Percentiles rank a stretch among this genome's conserved stretches.
These are phyloP conservation scores for Jamesozyma hellenica DNA, from an alignment of 805 yeast species.

Conservation along the genomic window DNA sequence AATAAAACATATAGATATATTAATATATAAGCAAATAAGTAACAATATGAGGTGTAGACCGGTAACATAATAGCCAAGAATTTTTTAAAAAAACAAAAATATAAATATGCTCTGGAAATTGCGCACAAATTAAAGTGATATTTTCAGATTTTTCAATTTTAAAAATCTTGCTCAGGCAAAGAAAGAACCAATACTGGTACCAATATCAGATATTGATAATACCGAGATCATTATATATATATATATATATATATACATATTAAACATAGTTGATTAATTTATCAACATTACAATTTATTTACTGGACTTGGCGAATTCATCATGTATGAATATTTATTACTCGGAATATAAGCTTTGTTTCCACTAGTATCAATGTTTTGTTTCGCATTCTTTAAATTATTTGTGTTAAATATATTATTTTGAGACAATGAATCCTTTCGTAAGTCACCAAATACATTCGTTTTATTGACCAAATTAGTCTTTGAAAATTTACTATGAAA, in stretches of 20 bases:
- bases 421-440: conserved; percentile 1
- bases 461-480: conserved; percentile 12
- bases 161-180: too few relatives aligned
- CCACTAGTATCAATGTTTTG: not conserved
- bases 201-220: too few relatives aligned
- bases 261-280: not conserved
- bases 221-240: not conserved
- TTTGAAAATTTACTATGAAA: not conserved
- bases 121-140: too few relatives aligned
- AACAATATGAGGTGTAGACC: too few relatives aligned
- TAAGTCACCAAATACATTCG: conserved; percentile 19
- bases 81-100: too few relatives aligned
- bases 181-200: too few relatives aligned
- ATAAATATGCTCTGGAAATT: too few relatives aligned
- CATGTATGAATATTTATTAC: conserved; percentile 28
- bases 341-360: conserved; percentile 25
- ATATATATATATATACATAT: conserved; percentile 1
- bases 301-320: conserved; percentile 27
- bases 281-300: conserved; percentile 6
- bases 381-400: not conserved
- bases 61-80: too few relatives aligned
- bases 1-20: not conserved
- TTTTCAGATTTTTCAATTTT: too few relatives aligned
- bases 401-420: not conserved
- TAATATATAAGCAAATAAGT: not conserved